Evolutionary conservation across 2,329 filamentous ascomycete genomes (phyloP), one percentile per base, ranked within the genome.

Genomic region (Simplicillium aogashimaense): DNA sequence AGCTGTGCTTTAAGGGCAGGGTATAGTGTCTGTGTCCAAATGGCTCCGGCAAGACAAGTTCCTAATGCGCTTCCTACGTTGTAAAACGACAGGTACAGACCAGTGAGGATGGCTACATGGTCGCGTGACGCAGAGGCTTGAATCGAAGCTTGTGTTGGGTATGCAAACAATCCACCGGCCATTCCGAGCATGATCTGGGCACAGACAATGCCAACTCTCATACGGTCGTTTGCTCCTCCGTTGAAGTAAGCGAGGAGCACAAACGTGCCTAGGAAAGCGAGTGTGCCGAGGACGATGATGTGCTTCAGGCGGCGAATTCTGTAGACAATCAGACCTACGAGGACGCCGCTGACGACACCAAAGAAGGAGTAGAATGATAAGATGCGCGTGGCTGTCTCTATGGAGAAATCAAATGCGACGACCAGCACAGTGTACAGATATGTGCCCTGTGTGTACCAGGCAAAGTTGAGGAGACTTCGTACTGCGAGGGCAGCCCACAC

Each of bases 401-500:
- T 58, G 3, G 68, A 67, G 48, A 78, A 73, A 50, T 75, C 67
- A 46, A 78, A 80, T 2, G 66, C 67, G 9, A 81, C 72, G 7
- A 72, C 53, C 3, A 81, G 68, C 0, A 80, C 68, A 0, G 75
- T 77, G 51, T 70, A 80, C 0, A 81, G 59, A 47, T 72, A 80
- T 49, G 78, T 72, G 29, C 69, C 73, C 50, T 80, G 76, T 15
- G 75, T 62, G 37, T 66, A 69, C 74, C 73, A 80, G 3, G 67
- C 61, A 43, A 70, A 65, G 50, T 68, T 72, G 35, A 74, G 59
- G 40, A 70, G 50, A 41, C 59, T 57, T 3, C 65, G 66, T 34
- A 81, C 73, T 0, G 70, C 74, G 9, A 81, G 55, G 1, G 76
- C 70, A 2, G 69, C 72, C 74, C 75, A 81, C 1, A 81, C 73